Base-by-base conservation (phyloP, 2,329 filamentous ascomycete genomes). In the Ophiostoma triangulosporum region DNA sequence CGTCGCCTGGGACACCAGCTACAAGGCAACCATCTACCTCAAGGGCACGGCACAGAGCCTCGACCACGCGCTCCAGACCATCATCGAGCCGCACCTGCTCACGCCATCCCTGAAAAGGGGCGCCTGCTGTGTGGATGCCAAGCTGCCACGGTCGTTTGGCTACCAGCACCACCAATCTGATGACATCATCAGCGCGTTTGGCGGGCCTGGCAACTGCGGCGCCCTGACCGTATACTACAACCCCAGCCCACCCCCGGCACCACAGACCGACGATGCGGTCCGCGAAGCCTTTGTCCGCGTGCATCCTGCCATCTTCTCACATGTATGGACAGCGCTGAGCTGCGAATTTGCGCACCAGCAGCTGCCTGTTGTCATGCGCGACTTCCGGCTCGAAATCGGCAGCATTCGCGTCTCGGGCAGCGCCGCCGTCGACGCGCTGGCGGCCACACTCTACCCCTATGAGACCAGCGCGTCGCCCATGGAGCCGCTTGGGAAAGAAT, bases 1-100 rank as follows among this genome's bases (percentile, higher is more conserved):
- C 48, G 32, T 57, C 1, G 83, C 83, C 1, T 97, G 91, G 89
- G 93, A 98, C 68, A 87, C 81, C 73, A 97, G 90, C 65, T 98
- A 96, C 65, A 85, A 93, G 72, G 86, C 87, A 60, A 95, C 88
- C 1, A 84, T 97, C 59, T 77, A 83, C 14, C 65, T 97, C 3
- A 82, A 84, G 60, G 93, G 90, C 0, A 6, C 24, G 3, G 45
- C 33, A 2, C 4, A 6, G 12, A 40, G 55, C n/a, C 17, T 61
- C 17, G 24, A 49, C 27, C 45, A 17, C 11, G 55, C 54, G 8
- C 51, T 61, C 48, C 40, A 32, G 6, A n/a, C 50, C 15, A 51
- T 60, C 8, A 48, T 58, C 6, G 55, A 54, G 40, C 56, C 55
- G 17, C 52, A 48, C 7, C 53, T 57, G 12, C 40, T 60, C 6